Conservation (phyloP, 768 basidiomycete genomes). For the Leccinum variicolor region DNA sequence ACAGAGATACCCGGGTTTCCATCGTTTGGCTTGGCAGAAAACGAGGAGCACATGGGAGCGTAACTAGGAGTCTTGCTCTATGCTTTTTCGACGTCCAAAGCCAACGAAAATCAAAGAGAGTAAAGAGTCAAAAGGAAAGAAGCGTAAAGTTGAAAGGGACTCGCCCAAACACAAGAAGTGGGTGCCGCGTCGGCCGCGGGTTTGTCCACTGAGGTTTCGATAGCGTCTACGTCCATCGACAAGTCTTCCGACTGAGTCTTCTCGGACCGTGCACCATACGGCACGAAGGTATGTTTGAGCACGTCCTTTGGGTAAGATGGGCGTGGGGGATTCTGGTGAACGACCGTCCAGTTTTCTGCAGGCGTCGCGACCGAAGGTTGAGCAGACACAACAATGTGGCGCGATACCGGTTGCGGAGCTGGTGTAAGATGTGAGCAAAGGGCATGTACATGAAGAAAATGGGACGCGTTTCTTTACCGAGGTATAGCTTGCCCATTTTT, state of each 20-base stretch:
- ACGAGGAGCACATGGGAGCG: no score
- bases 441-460: constrained; percentile 27
- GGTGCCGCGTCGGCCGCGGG: constrained; percentile 1
- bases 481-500: constrained; percentile 56
- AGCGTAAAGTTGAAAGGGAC: no score
- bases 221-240: constrained; percentile 24
- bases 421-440: constrained; percentile 30
- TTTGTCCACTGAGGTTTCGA: constrained; percentile 25
- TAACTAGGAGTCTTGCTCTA: no score
- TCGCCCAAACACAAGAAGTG: no score
- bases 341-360: constrained; percentile 10
- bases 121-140: no score
- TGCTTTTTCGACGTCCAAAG: no score
- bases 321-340: constrained; percentile 52
- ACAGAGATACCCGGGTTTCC: no score
- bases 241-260: constrained; percentile 1
- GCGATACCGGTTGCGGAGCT: constrained; percentile 61
- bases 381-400: constrained; percentile 56
- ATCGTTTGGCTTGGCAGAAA: no score
- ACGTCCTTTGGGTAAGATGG: constrained; percentile 55
- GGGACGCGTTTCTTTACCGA: constrained; percentile 37
- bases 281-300: constrained; percentile 62
- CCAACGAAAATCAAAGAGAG: no score
- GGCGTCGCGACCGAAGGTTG: constrained; percentile 35
- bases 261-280: constrained; percentile 48